A percentile compares a stretch with the other conserved stretches of the same genome.
phyloP scores from a whole-genome alignment of 225 moss, liverwort and hornwort species.

The Takakia lepidozioides region DNA sequence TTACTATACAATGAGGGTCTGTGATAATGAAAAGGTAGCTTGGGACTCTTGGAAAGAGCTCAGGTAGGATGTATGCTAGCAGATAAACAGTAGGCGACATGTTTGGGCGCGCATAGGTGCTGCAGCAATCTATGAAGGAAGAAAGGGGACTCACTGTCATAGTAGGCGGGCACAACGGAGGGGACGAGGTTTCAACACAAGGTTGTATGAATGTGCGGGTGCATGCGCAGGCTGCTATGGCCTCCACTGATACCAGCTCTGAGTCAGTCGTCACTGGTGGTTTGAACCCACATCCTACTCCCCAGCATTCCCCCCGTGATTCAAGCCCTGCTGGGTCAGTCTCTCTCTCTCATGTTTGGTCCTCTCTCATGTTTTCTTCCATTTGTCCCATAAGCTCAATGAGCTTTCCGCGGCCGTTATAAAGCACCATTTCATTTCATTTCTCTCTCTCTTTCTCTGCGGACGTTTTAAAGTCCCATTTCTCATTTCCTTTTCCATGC shows the following conservation, averaged over 20 bases:
- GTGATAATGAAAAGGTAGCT: no score
- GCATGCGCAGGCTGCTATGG: conserved; percentile 73
- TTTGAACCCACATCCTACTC: conserved; percentile 86
- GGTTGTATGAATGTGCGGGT: conserved; percentile 26
- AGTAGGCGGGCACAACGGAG: conserved; percentile 8
- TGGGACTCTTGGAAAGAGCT: no score
- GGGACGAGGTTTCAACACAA: conserved; percentile 13
- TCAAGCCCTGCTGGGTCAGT: conserved; percentile 95
- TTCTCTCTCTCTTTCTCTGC: neutral
- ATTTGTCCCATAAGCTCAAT: neutral
- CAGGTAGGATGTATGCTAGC: no score
- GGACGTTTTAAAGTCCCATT: neutral
- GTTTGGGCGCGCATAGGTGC: neutral
- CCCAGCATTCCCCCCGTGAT: conserved; percentile 92
- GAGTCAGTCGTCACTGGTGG: conserved; percentile 98
- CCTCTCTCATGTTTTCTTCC: no score
- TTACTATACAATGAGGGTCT: no score
- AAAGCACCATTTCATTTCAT: neutral
- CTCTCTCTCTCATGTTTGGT: neutral
- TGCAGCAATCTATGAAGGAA: conserved; percentile 9
- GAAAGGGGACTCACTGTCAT: conserved; percentile 1
- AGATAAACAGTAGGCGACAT: no score
- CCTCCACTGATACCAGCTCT: conserved; percentile 98
- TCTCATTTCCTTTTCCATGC: neutral
- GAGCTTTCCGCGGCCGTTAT: neutral